Evolutionary conservation across 345 rosid species (phyloP), one percentile per base, ranked within the genome.

Genomic region (Hypericum androsaemum): DNA sequence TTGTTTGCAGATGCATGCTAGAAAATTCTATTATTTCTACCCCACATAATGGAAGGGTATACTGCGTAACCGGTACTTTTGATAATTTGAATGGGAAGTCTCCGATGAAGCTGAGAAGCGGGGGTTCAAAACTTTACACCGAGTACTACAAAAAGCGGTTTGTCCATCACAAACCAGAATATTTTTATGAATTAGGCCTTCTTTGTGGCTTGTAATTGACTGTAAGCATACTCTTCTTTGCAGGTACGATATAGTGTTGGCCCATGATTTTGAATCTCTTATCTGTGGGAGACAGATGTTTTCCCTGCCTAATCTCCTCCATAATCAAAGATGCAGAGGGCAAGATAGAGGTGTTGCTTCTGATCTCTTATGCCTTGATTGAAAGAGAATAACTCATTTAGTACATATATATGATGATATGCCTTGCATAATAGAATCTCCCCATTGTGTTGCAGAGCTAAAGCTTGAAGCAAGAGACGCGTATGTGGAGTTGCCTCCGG

Each of bases 401-500:
- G n/a, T n/a, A n/a, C n/a, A n/a, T n/a, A n/a, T n/a, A n/a, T n/a
- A 4, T 22, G 32, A 22, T 22, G 32, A 4, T 22, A 8, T 41
- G 4, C 32, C 48, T 7, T 9, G 39, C 54, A 32, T 14, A 16
- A 10, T 43, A 67, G 84, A 61, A 39, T 53, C 32, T 22, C 32
- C 32, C 32, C 1, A 1, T 22, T 22, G 32, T 22, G 32, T 22
- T 22, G 32, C 32, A 22, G 32, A 22, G 32, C 32, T 1, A 22
- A 22, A 22, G 32, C 32, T 22, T 22, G 32, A 22, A 22, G 32
- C 77, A 5, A 70, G 61, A 44, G 68, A 56, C 7, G 64, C 69
- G 53, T 63, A 16, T 40, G 84, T 88, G 43, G 79, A 88, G 66
- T 69, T 92, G 79, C 98, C 97, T 51, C 89, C 98, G 48, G 98